Percentiles rank a stretch among this genome's conserved stretches.
Evolutionary conservation across 495 filamentous ascomycete genomes (phyloP).

Genomic region (Baudoinia panamericana): DNA sequence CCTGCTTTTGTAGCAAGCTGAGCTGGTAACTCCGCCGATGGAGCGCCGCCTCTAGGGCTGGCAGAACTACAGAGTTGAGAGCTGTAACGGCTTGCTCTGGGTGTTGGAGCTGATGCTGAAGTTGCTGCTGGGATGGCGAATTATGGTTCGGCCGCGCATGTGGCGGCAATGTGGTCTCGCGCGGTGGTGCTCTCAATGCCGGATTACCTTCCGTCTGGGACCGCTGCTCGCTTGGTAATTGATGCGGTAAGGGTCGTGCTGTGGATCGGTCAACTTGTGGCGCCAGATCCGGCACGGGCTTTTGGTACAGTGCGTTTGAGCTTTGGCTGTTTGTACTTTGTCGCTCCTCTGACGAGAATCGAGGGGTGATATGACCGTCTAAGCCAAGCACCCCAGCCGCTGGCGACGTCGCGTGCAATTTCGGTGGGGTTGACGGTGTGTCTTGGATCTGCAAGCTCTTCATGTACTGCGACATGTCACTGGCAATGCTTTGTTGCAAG

Average conservation of each 20-base stretch:
- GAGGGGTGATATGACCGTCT: not conserved
- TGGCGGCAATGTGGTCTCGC: not conserved
- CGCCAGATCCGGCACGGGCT: conserved; percentile 12
- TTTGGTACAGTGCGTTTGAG: conserved; percentile 24
- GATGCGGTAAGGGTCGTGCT: conserved; percentile 18
- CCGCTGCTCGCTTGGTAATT: not conserved
- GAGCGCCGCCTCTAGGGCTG: conserved; percentile 78
- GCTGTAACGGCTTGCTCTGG: conserved; percentile 38
- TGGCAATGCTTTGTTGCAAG: conserved; percentile 27
- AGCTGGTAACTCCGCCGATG: conserved; percentile 59
- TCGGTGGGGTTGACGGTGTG: conserved; percentile 5
- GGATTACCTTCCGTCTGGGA: not conserved
- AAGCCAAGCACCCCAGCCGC: not conserved
- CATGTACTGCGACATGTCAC: conserved; percentile 26
- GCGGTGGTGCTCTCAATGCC: not conserved
- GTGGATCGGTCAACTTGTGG: not conserved
- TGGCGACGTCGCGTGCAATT: not conserved
- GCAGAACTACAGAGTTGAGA: conserved; percentile 72
- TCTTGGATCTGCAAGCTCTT: conserved; percentile 16
- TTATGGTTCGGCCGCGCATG: conserved; percentile 9
- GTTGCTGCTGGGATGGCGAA: conserved; percentile 15
- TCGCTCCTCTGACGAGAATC: conserved; percentile 9
- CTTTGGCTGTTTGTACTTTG: not conserved
- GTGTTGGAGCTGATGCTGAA: conserved; percentile 22
- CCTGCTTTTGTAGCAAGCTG: conserved; percentile 39